Evolutionary conservation across 208 protist genomes (phyloP).

Genomic region (Naegleria lovaniensis): DNA sequence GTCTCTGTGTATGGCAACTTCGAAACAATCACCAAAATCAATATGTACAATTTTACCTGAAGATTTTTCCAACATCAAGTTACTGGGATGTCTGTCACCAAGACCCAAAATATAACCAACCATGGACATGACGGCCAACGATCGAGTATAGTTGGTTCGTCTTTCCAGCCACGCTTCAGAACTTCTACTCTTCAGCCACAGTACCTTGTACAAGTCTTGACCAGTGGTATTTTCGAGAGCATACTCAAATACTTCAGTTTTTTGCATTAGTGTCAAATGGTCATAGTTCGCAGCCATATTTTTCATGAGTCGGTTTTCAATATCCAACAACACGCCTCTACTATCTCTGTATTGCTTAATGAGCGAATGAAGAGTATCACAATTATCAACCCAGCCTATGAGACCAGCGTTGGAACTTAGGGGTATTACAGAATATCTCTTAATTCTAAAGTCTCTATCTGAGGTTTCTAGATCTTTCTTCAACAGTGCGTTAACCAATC

Average conservation of each 20-base stretch:
- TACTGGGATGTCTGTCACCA: slow-evolving; percentile 98
- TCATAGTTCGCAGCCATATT: slow-evolving; percentile 79
- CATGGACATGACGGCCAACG: slow-evolving; percentile 97
- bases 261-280: slow-evolving; percentile 90
- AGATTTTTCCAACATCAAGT: slow-evolving; percentile 97
- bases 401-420: slow-evolving; percentile 97
- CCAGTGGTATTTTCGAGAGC: slow-evolving; percentile 85
- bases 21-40: slow-evolving; percentile 99
- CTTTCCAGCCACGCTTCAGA: slow-evolving; percentile 97
- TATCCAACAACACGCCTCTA: slow-evolving; percentile 81
- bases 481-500: slow-evolving; percentile 97
- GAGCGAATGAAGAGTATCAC: slow-evolving; percentile 96
- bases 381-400: slow-evolving; percentile 96
- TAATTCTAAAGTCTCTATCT: slow-evolving; percentile 78
- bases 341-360: slow-evolving; percentile 93
- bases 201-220: slow-evolving; percentile 85
- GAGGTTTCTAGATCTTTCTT: slow-evolving; percentile 68
- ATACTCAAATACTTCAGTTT: slow-evolving; percentile 91
- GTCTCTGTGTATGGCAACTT: slow-evolving; percentile 95
- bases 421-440: slow-evolving; percentile 94
- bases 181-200: slow-evolving; percentile 93
- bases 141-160: slow-evolving; percentile 94
- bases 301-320: slow-evolving; percentile 86
- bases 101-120: slow-evolving; percentile 96
- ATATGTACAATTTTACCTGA: slow-evolving; percentile 98